Evolutionary conservation across 441 rosid genomes (phyloP), one percentile per base, ranked within the genome.

Genomic region (Kokia cookei): DNA sequence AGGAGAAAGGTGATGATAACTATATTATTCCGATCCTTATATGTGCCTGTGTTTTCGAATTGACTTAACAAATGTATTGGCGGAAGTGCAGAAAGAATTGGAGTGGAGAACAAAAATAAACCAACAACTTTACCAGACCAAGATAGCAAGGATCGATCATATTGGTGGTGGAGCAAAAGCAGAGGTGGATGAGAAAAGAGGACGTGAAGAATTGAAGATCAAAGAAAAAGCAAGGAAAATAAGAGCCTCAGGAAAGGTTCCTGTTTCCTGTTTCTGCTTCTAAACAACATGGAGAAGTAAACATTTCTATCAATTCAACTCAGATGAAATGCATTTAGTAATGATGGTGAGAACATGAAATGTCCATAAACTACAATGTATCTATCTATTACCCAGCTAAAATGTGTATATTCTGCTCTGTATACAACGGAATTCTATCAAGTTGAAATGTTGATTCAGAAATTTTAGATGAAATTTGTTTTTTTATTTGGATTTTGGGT

Each of bases 111-210:
- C 72, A 77, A 66, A 72, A 12, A 76, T 82, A 69, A 86, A 77
- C 75, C 73, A 75, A 62, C 82, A 79, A 64, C 90, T 86, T 79
- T 87, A 89, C 79, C 85, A 79, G 65, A 65, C 75, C 77, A 91
- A 90, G 80, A 29, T 90, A 75, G 82, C 85, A 59, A 89, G 89
- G 77, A 86, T 90, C 43, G 87, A 90, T 24, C 54, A 83, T 2
- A 76, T 89, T n/a, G 87, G 87, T 14, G 84, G 83, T 54, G 89
- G 83, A 77, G 93, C 96, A 51, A 87, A 84, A 73, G 80, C 79
- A 43, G 89, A 91, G 60, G 79, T 81, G 14, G 98, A 92, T 47
- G 89, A 88, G 81, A 87, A 84, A 73, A 79, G 84, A 69, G 88
- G 79, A 60, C 87, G 74, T 42, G 78, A 87, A 69, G 95, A 89